Conservation (phyloP, 2,329 filamentous ascomycete species). For the Fusarium penzigii region DNA sequence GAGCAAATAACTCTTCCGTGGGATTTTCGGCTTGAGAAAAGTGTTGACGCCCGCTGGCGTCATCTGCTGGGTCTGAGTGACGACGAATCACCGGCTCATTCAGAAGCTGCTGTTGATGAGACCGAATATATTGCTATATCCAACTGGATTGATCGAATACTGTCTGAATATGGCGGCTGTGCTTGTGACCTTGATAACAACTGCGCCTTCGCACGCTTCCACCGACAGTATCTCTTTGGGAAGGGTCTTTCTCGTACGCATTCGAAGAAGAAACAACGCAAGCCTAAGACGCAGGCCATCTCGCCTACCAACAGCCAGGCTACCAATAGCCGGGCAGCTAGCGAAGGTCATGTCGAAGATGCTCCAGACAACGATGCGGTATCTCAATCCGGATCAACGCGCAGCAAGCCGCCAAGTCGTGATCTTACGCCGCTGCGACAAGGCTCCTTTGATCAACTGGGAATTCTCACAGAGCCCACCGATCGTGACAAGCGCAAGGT, state of each 20-base stretch:
- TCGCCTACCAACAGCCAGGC: slow-evolving; percentile 65
- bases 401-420: slow-evolving; percentile 67
- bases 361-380: slow-evolving; percentile 53
- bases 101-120: slow-evolving; percentile 58
- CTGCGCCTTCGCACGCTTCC: slow-evolving; percentile 65
- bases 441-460: slow-evolving; percentile 60
- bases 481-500: slow-evolving; percentile 69
- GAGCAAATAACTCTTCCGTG: slow-evolving; percentile 66
- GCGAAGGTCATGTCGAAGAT: slow-evolving; percentile 61
- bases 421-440: slow-evolving; percentile 64
- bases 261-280: slow-evolving; percentile 54
- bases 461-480: slow-evolving; percentile 63
- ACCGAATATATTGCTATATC: slow-evolving; percentile 61
- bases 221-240: slow-evolving; percentile 54
- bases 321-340: slow-evolving; percentile 64
- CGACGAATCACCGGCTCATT: slow-evolving; percentile 50
- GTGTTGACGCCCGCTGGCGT: slow-evolving; percentile 53
- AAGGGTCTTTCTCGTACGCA: slow-evolving; percentile 43
- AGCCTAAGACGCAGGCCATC: slow-evolving; percentile 54
- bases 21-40: slow-evolving; percentile 67
- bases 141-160: slow-evolving; percentile 67
- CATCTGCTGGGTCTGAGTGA: slow-evolving; percentile 64
- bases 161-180: slow-evolving; percentile 79
- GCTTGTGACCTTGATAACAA: slow-evolving; percentile 67
- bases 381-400: slow-evolving; percentile 49